Evolutionary conservation across 129 eudicot genomes (phyloP), one percentile per base, ranked within the genome.

Genomic region (Oenanthe sinensis): DNA sequence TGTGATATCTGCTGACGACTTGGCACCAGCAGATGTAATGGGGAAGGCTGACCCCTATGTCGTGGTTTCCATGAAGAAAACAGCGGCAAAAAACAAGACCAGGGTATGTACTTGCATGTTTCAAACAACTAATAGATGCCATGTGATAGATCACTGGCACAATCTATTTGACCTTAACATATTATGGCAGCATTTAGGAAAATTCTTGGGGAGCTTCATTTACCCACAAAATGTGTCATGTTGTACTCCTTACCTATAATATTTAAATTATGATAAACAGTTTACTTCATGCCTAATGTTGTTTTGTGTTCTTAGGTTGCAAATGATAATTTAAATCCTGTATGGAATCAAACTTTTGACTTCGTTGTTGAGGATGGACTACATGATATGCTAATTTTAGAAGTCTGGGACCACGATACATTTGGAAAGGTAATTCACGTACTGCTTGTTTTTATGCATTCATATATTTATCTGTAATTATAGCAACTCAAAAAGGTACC

Each of bases 291-390:
- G 78, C 24, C 58, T 36, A 2, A 26, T 11, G 11, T 36, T 36
- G 7, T 48, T 45, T 17, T 47, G 20, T 80, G 48, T 77, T 85
- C 42, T 63, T 70, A 95, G 99, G 99, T 95, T 80, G 92, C 90
- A 78, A 88, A 87, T 54, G 97, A 95, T 43, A 81, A 90, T 85
- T 82, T 95, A 71, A 90, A 92, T 86, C 99, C 99, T 47, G 89
- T 88, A 20, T 95, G 99, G 97, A 92, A 95, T 85, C 97, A 95
- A 81, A 95, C 94, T 30, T 95, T 95, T 89, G 99, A 95, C 87
- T 95, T 95, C 78, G 93, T 88, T 52, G 92, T 95, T 30, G 99
- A 95, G 83, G 99, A 95, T 68, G 99, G 97, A 82, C 80, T 95
- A 44, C 99, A 95, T 69, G 99, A 95, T 79, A 92, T 95, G 99